These are phyloP conservation scores for Diaporthe humulicola DNA, from an alignment of 2,329 filamentous ascomycete species.

Conservation along the genomic window DNA sequence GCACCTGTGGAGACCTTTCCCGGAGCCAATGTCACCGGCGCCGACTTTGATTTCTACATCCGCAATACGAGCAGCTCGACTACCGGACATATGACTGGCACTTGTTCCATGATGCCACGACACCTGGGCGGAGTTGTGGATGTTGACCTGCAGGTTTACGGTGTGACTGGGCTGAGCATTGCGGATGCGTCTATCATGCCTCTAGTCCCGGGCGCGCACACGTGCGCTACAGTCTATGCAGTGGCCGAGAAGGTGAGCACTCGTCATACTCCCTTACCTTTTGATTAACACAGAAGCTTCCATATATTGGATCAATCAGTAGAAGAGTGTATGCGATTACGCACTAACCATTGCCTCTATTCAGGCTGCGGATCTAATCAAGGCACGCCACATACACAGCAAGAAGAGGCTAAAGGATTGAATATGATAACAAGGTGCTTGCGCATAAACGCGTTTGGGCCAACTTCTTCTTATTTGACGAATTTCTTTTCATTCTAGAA, in stretches of 20 bases:
- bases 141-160: conserved; percentile 24
- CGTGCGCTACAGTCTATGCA: conserved; percentile 27
- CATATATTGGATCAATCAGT: neutral
- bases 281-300: neutral
- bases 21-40: neutral
- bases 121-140: conserved; percentile 31
- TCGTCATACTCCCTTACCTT: neutral
- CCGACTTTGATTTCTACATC: neutral
- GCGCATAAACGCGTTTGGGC: neutral
- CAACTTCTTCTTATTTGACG: neutral
- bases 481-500: neutral
- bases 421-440: neutral
- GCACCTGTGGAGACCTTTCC: neutral
- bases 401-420: neutral
- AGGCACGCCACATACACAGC: neutral
- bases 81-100: neutral
- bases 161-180: conserved; percentile 27
- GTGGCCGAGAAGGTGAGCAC: conserved; percentile 31
- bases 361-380: neutral
- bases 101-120: conserved; percentile 29
- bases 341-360: neutral
- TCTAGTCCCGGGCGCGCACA: conserved; percentile 25
- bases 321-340: neutral
- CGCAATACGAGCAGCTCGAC: neutral
- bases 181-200: conserved; percentile 36